Evolutionary conservation across 2,329 filamentous ascomycete species (phyloP), one percentile per base, ranked within the genome.

Genomic region (Zasmidium citrigriseum): DNA sequence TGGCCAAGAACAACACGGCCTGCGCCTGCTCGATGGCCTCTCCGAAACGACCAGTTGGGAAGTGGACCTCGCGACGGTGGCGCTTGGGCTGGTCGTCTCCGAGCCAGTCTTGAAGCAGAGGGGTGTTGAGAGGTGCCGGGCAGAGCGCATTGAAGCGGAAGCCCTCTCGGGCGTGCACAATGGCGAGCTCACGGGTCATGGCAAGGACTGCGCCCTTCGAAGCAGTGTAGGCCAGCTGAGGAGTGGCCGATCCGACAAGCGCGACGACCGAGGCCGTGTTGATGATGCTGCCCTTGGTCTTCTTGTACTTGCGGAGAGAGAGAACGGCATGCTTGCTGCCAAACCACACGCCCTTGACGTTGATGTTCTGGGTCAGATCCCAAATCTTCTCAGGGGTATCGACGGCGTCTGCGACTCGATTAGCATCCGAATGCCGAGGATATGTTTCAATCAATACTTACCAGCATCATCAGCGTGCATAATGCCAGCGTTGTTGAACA

Each of bases 341-440:
- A 75, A 86, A 97, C 93, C 93, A 96, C n/a, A 97, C 93, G 46
- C 93, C 93, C 84, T 97, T 97, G 76, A 96, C 93, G 76, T 97
- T 97, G 81, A 96, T 96, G 74, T 86, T 87, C 62, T 96, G 91
- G 3, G 93, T 97, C 66, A 96, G 79, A 70, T 97, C 91, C 93
- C 93, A 97, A 80, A 97, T 93, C 69, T 86, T 87, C 79, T 96
- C 91, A 52, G 90, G 87, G 1, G 92, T 96, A 73, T 89, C 85
- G 73, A 96, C 80, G 50, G 93, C 91, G 75, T 76, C 73, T 74
- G 11, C 1, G 16, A 23, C 18, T 29, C 3, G 11, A 16, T 56
- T 55, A 60, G 46, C 22, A 34, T 41, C 10, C n/a, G n/a, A n/a
- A n/a, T n/a, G n/a, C n/a, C n/a, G n/a, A n/a, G n/a, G n/a, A n/a